Conservation (phyloP, 805 yeast genomes). For the Maudiozyma barnettii region DNA sequence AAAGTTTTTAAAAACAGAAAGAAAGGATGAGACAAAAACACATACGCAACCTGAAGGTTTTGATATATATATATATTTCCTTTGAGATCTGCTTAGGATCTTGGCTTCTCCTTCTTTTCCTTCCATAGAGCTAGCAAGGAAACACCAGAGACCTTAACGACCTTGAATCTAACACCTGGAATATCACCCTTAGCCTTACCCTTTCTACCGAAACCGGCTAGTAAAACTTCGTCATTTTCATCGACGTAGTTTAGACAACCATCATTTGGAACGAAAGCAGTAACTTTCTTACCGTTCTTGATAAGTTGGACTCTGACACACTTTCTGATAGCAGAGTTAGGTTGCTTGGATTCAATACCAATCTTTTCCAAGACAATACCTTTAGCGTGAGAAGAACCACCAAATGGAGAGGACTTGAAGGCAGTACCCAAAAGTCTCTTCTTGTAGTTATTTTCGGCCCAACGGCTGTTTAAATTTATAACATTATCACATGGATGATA, state of each 20-base stretch:
- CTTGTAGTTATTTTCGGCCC: slow-evolving; percentile 99
- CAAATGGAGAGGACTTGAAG: slow-evolving; percentile 99
- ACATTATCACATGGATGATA: neutral
- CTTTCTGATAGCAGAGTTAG: slow-evolving; percentile 99
- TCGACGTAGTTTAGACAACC: slow-evolving; percentile 99
- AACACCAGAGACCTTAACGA: slow-evolving; percentile 99
- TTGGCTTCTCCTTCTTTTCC: slow-evolving; percentile 99
- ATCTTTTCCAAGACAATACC: slow-evolving; percentile 99
- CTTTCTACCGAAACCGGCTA: slow-evolving; percentile 99
- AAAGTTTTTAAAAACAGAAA: too few relatives aligned
- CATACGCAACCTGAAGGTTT: too few relatives aligned
- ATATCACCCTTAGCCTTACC: slow-evolving; percentile 99
- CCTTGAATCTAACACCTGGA: slow-evolving; percentile 99
- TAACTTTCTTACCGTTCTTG: slow-evolving; percentile 99
- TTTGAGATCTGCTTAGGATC: slow-evolving; percentile 54
- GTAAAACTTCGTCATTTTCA: slow-evolving; percentile 98
- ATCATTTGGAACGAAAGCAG: slow-evolving; percentile 99
- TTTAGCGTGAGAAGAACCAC: slow-evolving; percentile 99
- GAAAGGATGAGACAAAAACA: neutral
- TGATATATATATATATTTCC: neutral
- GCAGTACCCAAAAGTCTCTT: slow-evolving; percentile 99
- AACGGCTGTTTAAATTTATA: slow-evolving; percentile 48
- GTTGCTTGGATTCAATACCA: slow-evolving; percentile 99
- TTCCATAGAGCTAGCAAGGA: slow-evolving; percentile 99
- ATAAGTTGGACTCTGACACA: slow-evolving; percentile 99